phyloP scores from a whole-genome alignment of 805 yeast species.

The Candida berthetii region DNA sequence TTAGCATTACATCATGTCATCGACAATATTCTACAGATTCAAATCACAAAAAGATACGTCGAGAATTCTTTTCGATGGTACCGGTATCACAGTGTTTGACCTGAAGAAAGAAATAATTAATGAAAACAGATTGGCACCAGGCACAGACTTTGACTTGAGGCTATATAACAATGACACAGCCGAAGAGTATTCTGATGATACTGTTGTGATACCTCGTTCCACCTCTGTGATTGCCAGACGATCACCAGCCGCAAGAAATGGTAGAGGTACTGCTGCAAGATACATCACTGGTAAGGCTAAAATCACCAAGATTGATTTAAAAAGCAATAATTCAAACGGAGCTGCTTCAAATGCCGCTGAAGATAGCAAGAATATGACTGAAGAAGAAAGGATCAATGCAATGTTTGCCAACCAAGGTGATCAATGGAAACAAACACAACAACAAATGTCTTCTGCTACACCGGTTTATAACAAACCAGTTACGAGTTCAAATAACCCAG shows the following conservation, averaged over 20 bases:
- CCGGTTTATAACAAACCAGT: slow-evolving; percentile 55
- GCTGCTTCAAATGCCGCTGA: slow-evolving; percentile 11
- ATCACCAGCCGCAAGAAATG: slow-evolving; percentile 53
- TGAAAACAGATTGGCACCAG: slow-evolving; percentile 75
- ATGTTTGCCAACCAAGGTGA: slow-evolving; percentile 93
- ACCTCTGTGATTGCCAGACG: slow-evolving; percentile 77
- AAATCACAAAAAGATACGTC: slow-evolving; percentile 76
- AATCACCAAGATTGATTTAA: slow-evolving; percentile 27
- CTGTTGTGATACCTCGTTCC: slow-evolving; percentile 86
- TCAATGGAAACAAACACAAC: slow-evolving; percentile 94
- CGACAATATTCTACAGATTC: slow-evolving; percentile 83
- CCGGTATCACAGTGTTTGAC: slow-evolving; percentile 94
- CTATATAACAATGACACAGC: slow-evolving; percentile 66
- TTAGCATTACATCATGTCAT: slow-evolving; percentile 50
- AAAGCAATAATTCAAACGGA: slow-evolving; percentile 12
- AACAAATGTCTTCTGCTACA: slow-evolving; percentile 79
- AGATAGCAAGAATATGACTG: slow-evolving; percentile 45
- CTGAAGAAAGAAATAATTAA: slow-evolving; percentile 83
- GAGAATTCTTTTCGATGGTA: slow-evolving; percentile 87
- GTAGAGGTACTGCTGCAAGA: slow-evolving; percentile 52
- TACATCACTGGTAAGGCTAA: slow-evolving; percentile 71
- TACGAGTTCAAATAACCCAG: slow-evolving; percentile 30
- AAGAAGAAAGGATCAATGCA: slow-evolving; percentile 81
- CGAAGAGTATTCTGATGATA: slow-evolving; percentile 82
- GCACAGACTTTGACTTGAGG: slow-evolving; percentile 75